A percentile compares a stretch with the other conserved stretches of the same genome.
Evolutionary conservation across 2,329 filamentous ascomycete species (phyloP).

Genomic region (Mollisia scopiformis): DNA sequence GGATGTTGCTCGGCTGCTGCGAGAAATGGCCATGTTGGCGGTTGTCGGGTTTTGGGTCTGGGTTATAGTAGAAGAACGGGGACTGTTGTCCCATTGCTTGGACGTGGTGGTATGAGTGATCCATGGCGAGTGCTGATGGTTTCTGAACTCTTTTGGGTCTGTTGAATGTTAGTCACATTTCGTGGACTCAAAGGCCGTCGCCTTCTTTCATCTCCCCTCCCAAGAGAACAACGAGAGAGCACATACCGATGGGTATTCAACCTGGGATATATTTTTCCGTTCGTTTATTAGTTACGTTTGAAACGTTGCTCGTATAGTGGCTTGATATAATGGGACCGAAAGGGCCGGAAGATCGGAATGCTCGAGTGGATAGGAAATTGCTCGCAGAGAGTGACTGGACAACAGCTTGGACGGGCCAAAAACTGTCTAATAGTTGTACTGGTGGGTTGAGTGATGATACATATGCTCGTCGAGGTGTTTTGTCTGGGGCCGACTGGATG

Average conservation of each 20-base stretch:
- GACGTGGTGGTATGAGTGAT: constrained; percentile 37
- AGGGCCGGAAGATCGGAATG: constrained; percentile 20
- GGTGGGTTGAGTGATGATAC: constrained; percentile 37
- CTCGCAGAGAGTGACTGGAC: constrained; percentile 40
- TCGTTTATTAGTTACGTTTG: constrained; percentile 25
- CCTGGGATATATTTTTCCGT: constrained; percentile 9
- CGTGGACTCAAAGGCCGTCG: constrained; percentile 5
- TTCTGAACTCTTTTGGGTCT: constrained; percentile 19
- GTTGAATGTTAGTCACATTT: constrained; percentile 30
- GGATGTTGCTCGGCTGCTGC: constrained; percentile 53
- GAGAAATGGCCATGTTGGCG: constrained; percentile 79
- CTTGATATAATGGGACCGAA: constrained; percentile 12
- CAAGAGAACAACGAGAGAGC: not conserved
- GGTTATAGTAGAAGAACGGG: constrained; percentile 86
- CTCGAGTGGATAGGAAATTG: constrained; percentile 21
- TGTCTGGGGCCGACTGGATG: constrained; percentile 20
- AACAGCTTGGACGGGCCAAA: constrained; percentile 35
- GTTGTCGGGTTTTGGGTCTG: constrained; percentile 72
- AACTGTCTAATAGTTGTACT: constrained; percentile 38
- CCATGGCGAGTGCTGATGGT: constrained; percentile 31
- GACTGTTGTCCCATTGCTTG: constrained; percentile 72
- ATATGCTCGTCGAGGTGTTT: constrained; percentile 30
- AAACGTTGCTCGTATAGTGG: constrained; percentile 20
- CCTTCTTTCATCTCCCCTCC: not conserved
- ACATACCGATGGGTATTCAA: constrained; percentile 25